These are phyloP conservation scores for Bruguiera gymnorhiza DNA, from an alignment of 345 rosid species.

Conservation along the genomic window DNA sequence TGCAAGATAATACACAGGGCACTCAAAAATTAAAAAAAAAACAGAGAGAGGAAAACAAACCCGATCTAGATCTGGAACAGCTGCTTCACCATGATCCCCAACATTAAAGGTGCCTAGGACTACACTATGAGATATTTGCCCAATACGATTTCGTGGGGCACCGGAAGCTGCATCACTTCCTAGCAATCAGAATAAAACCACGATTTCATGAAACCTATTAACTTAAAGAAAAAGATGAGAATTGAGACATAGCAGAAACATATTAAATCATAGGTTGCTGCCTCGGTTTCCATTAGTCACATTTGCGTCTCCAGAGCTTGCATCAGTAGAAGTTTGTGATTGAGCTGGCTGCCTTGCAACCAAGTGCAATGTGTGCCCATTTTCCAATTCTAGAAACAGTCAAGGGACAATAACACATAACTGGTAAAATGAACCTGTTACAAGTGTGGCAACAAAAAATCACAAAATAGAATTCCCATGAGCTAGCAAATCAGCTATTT, in stretches of 20 bases:
- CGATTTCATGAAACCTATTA: background rate
- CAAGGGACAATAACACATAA: constrained; percentile 24
- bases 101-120: constrained; percentile 79
- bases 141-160: constrained; percentile 50
- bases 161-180: constrained; percentile 55
- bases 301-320: constrained; percentile 51
- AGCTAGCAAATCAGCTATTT: no score
- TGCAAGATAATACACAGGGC: background rate
- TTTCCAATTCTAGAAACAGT: constrained; percentile 74
- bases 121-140: constrained; percentile 78
- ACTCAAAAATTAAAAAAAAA: background rate
- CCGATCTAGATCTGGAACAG: constrained; percentile 58
- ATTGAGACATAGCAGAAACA: constrained; percentile 4
- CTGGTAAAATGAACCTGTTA: constrained; percentile 11
- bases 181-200: constrained; percentile 30
- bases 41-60: constrained; percentile 30
- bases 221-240: constrained; percentile 4
- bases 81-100: constrained; percentile 77
- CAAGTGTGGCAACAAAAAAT: background rate
- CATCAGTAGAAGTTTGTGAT: constrained; percentile 49
- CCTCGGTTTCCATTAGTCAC: constrained; percentile 45
- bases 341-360: constrained; percentile 74
- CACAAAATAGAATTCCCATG: background rate
- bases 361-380: constrained; percentile 89
- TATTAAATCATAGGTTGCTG: constrained; percentile 21